A percentile compares a stretch with the other conserved stretches of the same genome.
phyloP scores from a whole-genome alignment of 2,329 filamentous ascomycete genomes.

The Fusarium haematococcum region DNA sequence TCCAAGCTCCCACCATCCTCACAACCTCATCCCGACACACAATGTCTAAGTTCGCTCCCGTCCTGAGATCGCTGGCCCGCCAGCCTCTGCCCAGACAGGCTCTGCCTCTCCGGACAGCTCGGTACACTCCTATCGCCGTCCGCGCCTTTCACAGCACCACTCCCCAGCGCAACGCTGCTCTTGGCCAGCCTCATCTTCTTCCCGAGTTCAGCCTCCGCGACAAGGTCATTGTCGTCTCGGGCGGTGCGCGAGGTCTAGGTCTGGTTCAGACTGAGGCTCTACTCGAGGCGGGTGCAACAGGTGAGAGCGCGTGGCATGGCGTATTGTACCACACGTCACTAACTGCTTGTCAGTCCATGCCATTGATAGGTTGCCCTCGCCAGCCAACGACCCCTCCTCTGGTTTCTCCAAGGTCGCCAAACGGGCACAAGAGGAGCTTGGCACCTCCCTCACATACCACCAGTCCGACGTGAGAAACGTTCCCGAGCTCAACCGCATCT shows the following conservation, averaged over 20 bases:
- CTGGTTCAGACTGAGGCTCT: slow-evolving; percentile 83
- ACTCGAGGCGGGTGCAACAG: slow-evolving; percentile 81
- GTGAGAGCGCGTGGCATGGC: slow-evolving; percentile 47
- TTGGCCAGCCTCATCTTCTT: slow-evolving; percentile 53
- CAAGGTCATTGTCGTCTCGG: slow-evolving; percentile 82
- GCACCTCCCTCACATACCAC: slow-evolving; percentile 77
- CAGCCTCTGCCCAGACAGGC: slow-evolving; percentile 27
- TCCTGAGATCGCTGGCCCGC: slow-evolving; percentile 34
- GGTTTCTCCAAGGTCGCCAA: slow-evolving; percentile 75
- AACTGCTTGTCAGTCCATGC: slow-evolving; percentile 67
- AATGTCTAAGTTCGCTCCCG: slow-evolving; percentile 45
- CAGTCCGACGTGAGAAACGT: slow-evolving; percentile 85
- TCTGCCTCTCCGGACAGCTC: slow-evolving; percentile 17
- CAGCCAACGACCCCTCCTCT: slow-evolving; percentile 55
- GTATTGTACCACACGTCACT: slow-evolving; percentile 5
- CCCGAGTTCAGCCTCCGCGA: slow-evolving; percentile 81
- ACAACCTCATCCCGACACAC: background rate
- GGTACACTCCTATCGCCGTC: slow-evolving; percentile 14
- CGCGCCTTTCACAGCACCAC: slow-evolving; percentile 40
- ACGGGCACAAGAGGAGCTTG: slow-evolving; percentile 72
- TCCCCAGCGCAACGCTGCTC: slow-evolving; percentile 28
- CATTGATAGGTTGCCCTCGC: slow-evolving; percentile 71
- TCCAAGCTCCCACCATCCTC: background rate
- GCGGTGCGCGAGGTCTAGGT: slow-evolving; percentile 81
- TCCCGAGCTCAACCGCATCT: slow-evolving; percentile 71